Conservation (phyloP, 441 rosid species). For the Flueggea neowawraea region DNA sequence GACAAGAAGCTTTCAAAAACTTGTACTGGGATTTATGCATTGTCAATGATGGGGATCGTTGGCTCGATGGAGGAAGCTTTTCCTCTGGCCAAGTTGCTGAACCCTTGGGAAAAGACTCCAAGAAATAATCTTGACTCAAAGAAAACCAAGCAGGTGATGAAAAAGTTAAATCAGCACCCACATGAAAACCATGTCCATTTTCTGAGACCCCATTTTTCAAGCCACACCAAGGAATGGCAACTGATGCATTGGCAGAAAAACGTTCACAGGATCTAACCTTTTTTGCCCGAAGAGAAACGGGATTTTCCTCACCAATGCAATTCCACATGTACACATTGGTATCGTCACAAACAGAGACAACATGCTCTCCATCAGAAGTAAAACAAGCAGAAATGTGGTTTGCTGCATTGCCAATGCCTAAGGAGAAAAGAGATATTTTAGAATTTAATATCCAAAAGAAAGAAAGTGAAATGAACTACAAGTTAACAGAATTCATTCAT, state of each 20-base stretch:
- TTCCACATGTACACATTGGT: slow-evolving; percentile 85
- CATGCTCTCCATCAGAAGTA: slow-evolving; percentile 79
- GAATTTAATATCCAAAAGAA: not conserved
- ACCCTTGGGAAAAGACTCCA: slow-evolving; percentile 79
- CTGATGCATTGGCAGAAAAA: slow-evolving; percentile 70
- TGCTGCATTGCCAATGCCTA: slow-evolving; percentile 56
- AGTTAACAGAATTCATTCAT: too few species aligned
- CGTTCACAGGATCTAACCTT: slow-evolving; percentile 66
- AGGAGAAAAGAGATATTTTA: slow-evolving; percentile 5
- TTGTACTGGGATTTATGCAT: slow-evolving; percentile 61
- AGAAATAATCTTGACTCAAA: slow-evolving; percentile 47
- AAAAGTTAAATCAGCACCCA: slow-evolving; percentile 22
- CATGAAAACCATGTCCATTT: slow-evolving; percentile 25
- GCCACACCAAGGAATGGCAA: slow-evolving; percentile 90
- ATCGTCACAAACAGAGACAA: slow-evolving; percentile 87
- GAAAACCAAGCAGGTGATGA: slow-evolving; percentile 45
- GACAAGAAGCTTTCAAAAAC: slow-evolving; percentile 64
- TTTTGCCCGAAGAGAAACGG: slow-evolving; percentile 29
- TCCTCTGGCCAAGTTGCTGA: slow-evolving; percentile 99
- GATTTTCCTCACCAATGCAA: slow-evolving; percentile 31
- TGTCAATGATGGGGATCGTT: slow-evolving; percentile 29
- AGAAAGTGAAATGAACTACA: not conserved
- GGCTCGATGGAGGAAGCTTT: slow-evolving; percentile 58
- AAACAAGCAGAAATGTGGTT: slow-evolving; percentile 69
- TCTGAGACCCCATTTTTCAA: slow-evolving; percentile 27